Evolutionary conservation across 73 alveolate species (phyloP).

Genomic region (Chromera velia): DNA sequence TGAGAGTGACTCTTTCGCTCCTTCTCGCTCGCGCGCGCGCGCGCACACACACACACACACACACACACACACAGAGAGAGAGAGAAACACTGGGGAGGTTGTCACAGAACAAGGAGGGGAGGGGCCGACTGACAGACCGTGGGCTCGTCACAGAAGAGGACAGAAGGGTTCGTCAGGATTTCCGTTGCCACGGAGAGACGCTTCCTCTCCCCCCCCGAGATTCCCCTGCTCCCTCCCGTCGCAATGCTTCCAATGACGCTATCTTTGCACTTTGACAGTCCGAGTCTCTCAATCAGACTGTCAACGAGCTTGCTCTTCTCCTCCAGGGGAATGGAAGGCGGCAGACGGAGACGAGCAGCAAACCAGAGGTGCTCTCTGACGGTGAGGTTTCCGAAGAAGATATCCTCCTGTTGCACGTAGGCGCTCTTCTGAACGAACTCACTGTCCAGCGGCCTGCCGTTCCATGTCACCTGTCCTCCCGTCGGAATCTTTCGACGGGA

Average conservation of each 20-base stretch:
- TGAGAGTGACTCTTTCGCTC: too few relatives aligned
- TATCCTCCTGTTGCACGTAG: not conserved
- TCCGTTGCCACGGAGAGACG: slow-evolving; percentile 40
- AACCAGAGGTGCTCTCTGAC: slow-evolving; percentile 29
- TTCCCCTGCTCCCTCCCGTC: not conserved
- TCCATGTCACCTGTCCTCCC: not conserved
- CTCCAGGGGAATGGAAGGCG: not conserved
- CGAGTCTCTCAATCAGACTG: slow-evolving; percentile 10
- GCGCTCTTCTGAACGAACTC: not conserved
- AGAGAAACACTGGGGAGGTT: too few relatives aligned
- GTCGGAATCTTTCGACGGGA: not conserved
- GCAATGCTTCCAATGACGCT: slow-evolving; percentile 8
- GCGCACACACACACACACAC: too few relatives aligned
- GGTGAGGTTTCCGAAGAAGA: slow-evolving; percentile 6
- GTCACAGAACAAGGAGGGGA: too few relatives aligned
- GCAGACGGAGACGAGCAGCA: not conserved
- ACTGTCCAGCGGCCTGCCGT: not conserved
- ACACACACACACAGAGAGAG: too few relatives aligned
- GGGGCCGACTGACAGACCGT: too few relatives aligned
- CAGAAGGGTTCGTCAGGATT: slow-evolving; percentile 35
- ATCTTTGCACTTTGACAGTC: slow-evolving; percentile 20
- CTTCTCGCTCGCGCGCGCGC: too few relatives aligned
- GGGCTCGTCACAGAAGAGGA: slow-evolving; percentile 34
- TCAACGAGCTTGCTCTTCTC: slow-evolving; percentile 10
- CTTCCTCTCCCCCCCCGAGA: slow-evolving; percentile 35